Evolutionary conservation across 495 filamentous ascomycete species (phyloP).

Genomic region (Zalerion maritima): DNA sequence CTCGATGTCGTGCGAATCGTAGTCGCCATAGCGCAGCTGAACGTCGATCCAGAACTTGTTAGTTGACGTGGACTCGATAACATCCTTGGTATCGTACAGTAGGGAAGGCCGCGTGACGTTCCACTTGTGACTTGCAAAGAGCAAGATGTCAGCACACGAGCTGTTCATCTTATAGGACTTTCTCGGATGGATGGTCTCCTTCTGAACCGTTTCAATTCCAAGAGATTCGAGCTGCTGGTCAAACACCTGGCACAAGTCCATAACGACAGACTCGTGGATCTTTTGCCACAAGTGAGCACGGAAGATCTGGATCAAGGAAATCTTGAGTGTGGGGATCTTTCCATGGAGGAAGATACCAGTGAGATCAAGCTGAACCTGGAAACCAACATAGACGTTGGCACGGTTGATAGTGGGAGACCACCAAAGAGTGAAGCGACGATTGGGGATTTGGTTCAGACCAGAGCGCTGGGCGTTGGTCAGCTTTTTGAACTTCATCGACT

Average conservation of each 20-base stretch:
- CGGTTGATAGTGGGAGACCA: constrained; percentile 79
- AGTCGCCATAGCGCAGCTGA: constrained; percentile 95
- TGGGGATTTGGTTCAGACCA: constrained; percentile 98
- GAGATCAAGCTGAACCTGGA: constrained; percentile 96
- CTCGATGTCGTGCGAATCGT: constrained; percentile 98
- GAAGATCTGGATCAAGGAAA: constrained; percentile 98
- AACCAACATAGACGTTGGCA: constrained; percentile 81
- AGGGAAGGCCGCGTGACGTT: constrained; percentile 89
- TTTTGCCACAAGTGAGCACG: constrained; percentile 99
- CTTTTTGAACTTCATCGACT: constrained; percentile 98
- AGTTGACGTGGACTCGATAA: constrained; percentile 85
- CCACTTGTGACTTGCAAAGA: constrained; percentile 99
- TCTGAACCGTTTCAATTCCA: constrained; percentile 96
- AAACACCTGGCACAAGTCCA: constrained; percentile 99
- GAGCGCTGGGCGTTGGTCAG: constrained; percentile 96
- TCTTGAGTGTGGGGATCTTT: constrained; percentile 98
- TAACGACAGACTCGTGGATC: constrained; percentile 97
- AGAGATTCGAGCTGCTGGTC: constrained; percentile 94
- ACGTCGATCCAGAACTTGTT: constrained; percentile 99
- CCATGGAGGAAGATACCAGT: constrained; percentile 99
- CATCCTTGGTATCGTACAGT: constrained; percentile 92
- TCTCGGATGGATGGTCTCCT: constrained; percentile 98
- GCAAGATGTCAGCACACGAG: constrained; percentile 93
- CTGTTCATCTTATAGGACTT: constrained; percentile 99
- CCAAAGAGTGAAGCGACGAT: constrained; percentile 98